Percentiles rank a stretch among this genome's conserved stretches.
These are phyloP conservation scores for Pichia cactophila DNA, from an alignment of 1,139 yeast species.

Conservation along the genomic window DNA sequence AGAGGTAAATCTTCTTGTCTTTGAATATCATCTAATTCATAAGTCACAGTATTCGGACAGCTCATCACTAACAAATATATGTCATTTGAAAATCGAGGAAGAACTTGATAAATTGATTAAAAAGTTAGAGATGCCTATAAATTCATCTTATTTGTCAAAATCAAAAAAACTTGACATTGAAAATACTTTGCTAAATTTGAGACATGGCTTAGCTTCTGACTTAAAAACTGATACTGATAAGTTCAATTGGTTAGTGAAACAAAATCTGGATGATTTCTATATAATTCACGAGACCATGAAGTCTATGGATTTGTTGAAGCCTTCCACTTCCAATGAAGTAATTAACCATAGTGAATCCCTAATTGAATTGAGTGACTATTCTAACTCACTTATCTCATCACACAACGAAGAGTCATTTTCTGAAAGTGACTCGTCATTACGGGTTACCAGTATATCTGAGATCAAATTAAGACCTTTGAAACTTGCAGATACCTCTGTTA, in stretches of 20 bases:
- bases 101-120: constrained; percentile 15
- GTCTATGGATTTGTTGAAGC: constrained; percentile 8
- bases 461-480: constrained; percentile 8
- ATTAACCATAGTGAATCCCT: constrained; percentile 7
- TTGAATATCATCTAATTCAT: constrained; percentile 23
- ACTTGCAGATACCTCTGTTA: not conserved
- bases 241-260: constrained; percentile 19
- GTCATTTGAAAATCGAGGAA: constrained; percentile 17
- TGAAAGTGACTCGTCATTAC: constrained; percentile 6
- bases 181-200: constrained; percentile 13
- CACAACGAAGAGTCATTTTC: constrained; percentile 10
- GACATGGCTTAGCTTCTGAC: constrained; percentile 18
- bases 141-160: constrained; percentile 7
- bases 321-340: not conserved
- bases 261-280: constrained; percentile 24
- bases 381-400: constrained; percentile 5
- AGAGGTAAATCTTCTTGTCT: constrained; percentile 21
- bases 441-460: not conserved
- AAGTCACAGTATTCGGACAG: constrained; percentile 8
- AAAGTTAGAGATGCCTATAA: constrained; percentile 9
- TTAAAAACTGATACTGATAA: constrained; percentile 18
- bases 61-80: constrained; percentile 15
- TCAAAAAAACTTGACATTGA: constrained; percentile 13
- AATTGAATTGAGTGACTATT: constrained; percentile 12
- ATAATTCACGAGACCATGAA: constrained; percentile 22